phyloP scores from a whole-genome alignment of 1,139 yeast species.

The Magnusiomyces sp. region DNA sequence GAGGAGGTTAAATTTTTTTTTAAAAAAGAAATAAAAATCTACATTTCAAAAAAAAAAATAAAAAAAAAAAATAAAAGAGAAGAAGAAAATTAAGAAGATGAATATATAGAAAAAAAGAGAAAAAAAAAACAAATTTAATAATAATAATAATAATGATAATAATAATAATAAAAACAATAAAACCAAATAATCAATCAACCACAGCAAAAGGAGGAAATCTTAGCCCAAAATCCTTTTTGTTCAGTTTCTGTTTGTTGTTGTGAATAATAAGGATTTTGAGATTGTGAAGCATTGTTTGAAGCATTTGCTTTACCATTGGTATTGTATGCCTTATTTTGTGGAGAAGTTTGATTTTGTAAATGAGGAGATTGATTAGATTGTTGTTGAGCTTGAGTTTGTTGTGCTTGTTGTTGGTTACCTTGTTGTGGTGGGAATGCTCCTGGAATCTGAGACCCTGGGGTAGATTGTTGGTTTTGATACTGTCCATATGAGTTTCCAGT shows the following conservation, averaged over 20 bases:
- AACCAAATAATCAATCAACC: too few relatives aligned
- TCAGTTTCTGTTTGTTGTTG: slow-evolving; percentile 19
- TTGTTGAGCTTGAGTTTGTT: slow-evolving; percentile 6
- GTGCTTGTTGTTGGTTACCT: slow-evolving; percentile 3
- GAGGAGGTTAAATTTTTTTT: too few relatives aligned
- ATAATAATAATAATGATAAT: too few relatives aligned
- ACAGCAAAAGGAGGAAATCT: slow-evolving; percentile 28
- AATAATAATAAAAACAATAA: too few relatives aligned
- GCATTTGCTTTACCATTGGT: too few relatives aligned
- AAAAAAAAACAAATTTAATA: too few relatives aligned
- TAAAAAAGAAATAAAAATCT: too few relatives aligned
- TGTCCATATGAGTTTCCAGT: slow-evolving; percentile 6
- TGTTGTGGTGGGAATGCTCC: slow-evolving; percentile 11
- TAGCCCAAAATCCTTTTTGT: slow-evolving; percentile 27
- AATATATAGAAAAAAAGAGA: too few relatives aligned
- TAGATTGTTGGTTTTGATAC: slow-evolving; percentile 4
- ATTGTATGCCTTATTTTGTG: not conserved
- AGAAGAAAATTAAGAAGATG: slow-evolving; percentile 90
- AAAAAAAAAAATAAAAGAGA: slow-evolving; percentile 93
- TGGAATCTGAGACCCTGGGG: slow-evolving; percentile 12
- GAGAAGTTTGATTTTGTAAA: not conserved
- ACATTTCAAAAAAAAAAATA: slow-evolving; percentile 93
- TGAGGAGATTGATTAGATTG: slow-evolving; percentile 14
- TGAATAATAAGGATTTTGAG: slow-evolving; percentile 13
- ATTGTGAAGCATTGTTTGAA: too few relatives aligned